Evolutionary conservation across 2,329 filamentous ascomycete species (phyloP), one percentile per base, ranked within the genome.

Genomic region (Fusarium drepaniforme): DNA sequence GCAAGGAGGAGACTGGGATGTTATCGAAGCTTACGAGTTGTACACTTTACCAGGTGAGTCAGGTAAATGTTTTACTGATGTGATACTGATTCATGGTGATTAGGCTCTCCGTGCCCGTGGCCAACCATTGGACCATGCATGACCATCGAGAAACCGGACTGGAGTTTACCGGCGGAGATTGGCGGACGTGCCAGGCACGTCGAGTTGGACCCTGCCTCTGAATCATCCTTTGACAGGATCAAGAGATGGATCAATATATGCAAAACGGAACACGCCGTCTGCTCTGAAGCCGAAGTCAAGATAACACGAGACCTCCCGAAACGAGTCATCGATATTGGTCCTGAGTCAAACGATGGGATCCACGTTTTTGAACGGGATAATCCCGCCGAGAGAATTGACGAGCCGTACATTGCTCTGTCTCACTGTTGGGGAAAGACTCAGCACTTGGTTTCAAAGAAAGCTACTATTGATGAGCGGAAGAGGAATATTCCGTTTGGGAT

Each of bases 371-470:
- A 74, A 8, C 59, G 70, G 5, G 74, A 70, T 7, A 72, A 74
- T 35, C 42, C 70, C 3, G 21, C 21, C 4, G n/a, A 67, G 7
- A 53, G 66, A 9, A 69, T 68, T 0, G 35, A 53, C 11, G 57
- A 67, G 18, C 64, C 72, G 4, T 79, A 78, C 11, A 72, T 79
- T 13, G 77, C 75, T 0, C 25, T 79, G 0, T 78, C 77, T 35
- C 77, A 79, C 18, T 79, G 77, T 7, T 79, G 77, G 77, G 77
- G 77, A 1, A 68, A 23, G 16, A 75, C 67, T 0, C 64, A 67
- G 1, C 70, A 73, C 8, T 46, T 78, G 16, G 62, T 63, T 0
- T 73, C 77, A 4, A 69, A 44, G 0, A 73, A 23, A 4, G 33
- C 23, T 2, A 77, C 75, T 1, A 21, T 78, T 3, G 66, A 57